Base-by-base conservation (phyloP, 495 filamentous ascomycete genomes). In the Baudoinia panamericana region DNA sequence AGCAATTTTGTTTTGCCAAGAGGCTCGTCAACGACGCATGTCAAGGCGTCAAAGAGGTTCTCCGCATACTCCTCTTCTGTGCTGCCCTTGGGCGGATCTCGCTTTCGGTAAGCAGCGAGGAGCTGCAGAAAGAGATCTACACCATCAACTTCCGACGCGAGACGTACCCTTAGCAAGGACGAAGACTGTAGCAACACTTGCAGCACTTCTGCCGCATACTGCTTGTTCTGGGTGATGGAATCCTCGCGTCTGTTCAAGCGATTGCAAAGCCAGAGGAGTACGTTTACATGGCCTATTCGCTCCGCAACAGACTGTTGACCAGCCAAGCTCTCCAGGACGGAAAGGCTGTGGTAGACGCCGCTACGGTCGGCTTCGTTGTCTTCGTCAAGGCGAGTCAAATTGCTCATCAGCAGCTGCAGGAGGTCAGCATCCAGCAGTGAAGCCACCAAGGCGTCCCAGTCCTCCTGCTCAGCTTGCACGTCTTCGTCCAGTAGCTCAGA, bases 11-110 rank as follows among this genome's bases (percentile, higher is more conserved):
- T 56, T 50, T 95, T 95, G 5, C 87, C 87, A 18, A 67, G 64
- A 2, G 67, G 53, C 41, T 84, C 77, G 54, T 92, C 81, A 0
- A 82, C 82, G 2, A 92, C 57, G 52, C 82, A 88, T 6, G 79
- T 81, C 19, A 93, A 53, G 22, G 75, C 70, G 52, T 90, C 85
- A 52, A 96, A 99, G 20, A 93, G 39, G 46, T 96, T 94, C 57
- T 93, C 85, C 35, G 90, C 78, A 56, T 80, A 94, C 60, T 96
- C 92, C 57, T 93, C 85, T 52, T 96, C 92, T 33, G 88, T 77
- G 6, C 80, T 80, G 23, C 84, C 84, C 53, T 83, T 90, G 18
- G 68, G 68, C 0, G 92, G 92, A 51, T 99, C 90, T 21, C 76
- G 73, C 60, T 82, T 84, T 15, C 92, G 78, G 61, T 96, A 99